Conservation (phyloP, 768 basidiomycete genomes). For the Leucogyrophana mollusca region DNA sequence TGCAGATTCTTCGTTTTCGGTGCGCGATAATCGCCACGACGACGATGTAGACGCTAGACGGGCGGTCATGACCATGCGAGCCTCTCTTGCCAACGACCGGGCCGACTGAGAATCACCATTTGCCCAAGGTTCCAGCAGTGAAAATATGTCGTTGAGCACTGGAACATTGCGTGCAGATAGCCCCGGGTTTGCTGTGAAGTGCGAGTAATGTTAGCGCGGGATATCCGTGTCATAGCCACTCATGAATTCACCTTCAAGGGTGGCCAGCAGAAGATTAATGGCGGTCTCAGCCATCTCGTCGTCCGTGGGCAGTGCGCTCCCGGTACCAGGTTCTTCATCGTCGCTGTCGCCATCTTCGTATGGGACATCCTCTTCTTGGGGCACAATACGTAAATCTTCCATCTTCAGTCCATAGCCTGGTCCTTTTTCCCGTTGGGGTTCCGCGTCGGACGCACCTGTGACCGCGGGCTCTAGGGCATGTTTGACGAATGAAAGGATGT, state of each 20-base stretch:
- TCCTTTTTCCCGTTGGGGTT: conserved; percentile 1
- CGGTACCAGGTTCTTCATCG: conserved; percentile 42
- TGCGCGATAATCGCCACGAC: conserved; percentile 15
- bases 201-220: background rate
- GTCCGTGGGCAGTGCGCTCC: conserved; percentile 40
- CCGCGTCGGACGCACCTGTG: conserved; percentile 1
- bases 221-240: background rate
- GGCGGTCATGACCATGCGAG: conserved; percentile 80
- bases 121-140: conserved; percentile 57
- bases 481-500: conserved; percentile 81
- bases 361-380: conserved; percentile 34
- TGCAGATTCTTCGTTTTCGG: conserved; percentile 27
- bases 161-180: conserved; percentile 61
- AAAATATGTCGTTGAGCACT: conserved; percentile 68
- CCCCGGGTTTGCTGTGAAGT: conserved; percentile 45
- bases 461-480: conserved; percentile 60
- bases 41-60: conserved; percentile 65
- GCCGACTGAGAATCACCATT: conserved; percentile 47
- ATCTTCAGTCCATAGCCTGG: conserved; percentile 25
- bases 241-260: conserved; percentile 70
- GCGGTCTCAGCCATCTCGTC: conserved; percentile 76
- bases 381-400: conserved; percentile 37
- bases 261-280: conserved; percentile 75
- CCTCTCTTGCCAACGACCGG: conserved; percentile 69
- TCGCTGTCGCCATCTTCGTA: conserved; percentile 60